Base-by-base conservation (phyloP, 1,284 basidiomycete species). In the Pseudozyma sp. region DNA sequence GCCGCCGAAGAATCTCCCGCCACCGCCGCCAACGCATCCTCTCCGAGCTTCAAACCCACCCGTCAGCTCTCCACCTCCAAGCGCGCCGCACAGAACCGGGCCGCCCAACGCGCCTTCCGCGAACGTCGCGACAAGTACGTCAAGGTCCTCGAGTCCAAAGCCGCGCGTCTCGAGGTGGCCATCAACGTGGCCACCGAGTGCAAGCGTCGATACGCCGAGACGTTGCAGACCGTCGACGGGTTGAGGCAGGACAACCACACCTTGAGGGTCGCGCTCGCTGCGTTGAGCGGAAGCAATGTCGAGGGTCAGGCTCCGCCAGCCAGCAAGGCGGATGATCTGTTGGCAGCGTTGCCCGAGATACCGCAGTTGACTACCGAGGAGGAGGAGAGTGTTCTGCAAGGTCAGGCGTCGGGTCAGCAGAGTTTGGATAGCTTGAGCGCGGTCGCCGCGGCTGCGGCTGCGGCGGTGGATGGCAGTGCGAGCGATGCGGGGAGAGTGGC, bases 41-140 rank as follows among this genome's bases (percentile, higher is more conserved):
- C 50, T 16, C 9, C 53, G 16, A 54, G 11, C 51, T 42, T 46
- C 44, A 75, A 75, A 51, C 59, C 67, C 13, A 66, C 68, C 0
- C 72, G 79, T 16, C 69, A 75, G 33, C 70, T 82, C 9, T 68
- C 59, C 40, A 79, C 74, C 8, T 71, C 75, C 19, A 81, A 81
- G 44, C 76, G 81, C 6, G 81, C 81, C 6, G 77, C 79, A 0
- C 75, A 80, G 60, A 82, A 82, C 48, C 78, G 81, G 3, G 78
- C 77, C 0, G 80, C 81, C 0, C 81, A 82, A 37, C 74, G 81
- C 8, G 81, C 81, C 0, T 82, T 82, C 43, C 73, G 81, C 14
- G 81, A 81, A 47, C 58, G 81, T 6, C 52, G 80, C 2, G 72
- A 80, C 59, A 73, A 75, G 35, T 80, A 81, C 62, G 77, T 81